A percentile compares a stretch with the other conserved stretches of the same genome.
Evolutionary conservation across 768 basidiomycete genomes (phyloP).

Genomic region (Psilocybe azurescens): DNA sequence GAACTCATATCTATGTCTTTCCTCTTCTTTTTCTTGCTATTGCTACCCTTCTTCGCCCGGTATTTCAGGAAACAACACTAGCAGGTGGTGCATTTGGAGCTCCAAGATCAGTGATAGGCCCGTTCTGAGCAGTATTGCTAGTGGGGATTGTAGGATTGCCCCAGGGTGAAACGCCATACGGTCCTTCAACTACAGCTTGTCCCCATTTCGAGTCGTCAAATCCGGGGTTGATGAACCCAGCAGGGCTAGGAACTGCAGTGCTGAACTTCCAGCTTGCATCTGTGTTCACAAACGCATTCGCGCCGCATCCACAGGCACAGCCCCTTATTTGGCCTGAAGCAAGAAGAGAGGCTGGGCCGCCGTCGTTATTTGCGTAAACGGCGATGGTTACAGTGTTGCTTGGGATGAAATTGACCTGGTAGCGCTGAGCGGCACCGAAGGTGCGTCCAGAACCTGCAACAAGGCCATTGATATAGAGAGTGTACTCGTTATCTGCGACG

Average conservation of each 20-base stretch:
- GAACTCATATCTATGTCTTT: too few relatives aligned
- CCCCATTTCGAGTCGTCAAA: slow-evolving; percentile 24
- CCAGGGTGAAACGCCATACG: slow-evolving; percentile 29
- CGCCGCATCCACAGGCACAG: slow-evolving; percentile 14
- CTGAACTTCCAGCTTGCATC: slow-evolving; percentile 32
- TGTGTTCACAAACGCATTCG: slow-evolving; percentile 22
- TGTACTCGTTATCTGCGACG: slow-evolving; percentile 30
- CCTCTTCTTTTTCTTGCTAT: too few relatives aligned
- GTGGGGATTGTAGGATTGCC: slow-evolving; percentile 32
- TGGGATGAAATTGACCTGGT: slow-evolving; percentile 23
- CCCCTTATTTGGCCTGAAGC: slow-evolving; percentile 10
- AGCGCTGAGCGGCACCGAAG: slow-evolving; percentile 17
- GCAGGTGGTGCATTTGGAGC: slow-evolving; percentile 4
- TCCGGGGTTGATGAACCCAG: slow-evolving; percentile 25
- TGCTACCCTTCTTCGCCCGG: not conserved
- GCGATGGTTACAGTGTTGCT: slow-evolving; percentile 28
- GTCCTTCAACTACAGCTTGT: slow-evolving; percentile 25
- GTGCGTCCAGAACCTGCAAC: slow-evolving; percentile 21
- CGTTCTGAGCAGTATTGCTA: not conserved
- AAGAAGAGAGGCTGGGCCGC: slow-evolving; percentile 16
- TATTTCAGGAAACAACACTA: slow-evolving; percentile 7
- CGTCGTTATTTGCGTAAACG: slow-evolving; percentile 28
- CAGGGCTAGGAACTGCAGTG: slow-evolving; percentile 14
- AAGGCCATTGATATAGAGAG: slow-evolving; percentile 34
- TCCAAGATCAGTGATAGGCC: slow-evolving; percentile 13